Base-by-base conservation (phyloP, 192 early-diverging fungal species). In the Backusella parvicylindrica region DNA sequence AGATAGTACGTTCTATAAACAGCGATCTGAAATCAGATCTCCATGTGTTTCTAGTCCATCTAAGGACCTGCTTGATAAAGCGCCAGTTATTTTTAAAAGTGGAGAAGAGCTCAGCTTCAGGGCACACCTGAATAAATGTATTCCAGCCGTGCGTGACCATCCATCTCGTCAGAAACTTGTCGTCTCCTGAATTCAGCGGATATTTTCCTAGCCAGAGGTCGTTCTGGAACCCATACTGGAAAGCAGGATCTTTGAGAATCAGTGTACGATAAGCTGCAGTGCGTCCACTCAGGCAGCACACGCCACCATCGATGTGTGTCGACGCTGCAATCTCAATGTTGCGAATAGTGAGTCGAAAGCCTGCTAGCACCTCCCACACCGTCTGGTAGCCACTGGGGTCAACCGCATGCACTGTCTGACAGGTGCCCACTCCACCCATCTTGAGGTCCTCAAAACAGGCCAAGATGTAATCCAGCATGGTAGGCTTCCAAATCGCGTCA, bases 1-100 rank as follows among this genome's bases (percentile, higher is more conserved):
- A 89, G 35, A 89, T 81, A 13, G 76, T 70, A 9, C 87, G 71
- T 72, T 89, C 88, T 30, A 79, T 80, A 56, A 89, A 89, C 18
- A 89, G 66, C 18, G 80, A 82, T 26, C 85, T 68, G 69, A 84
- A 83, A 68, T 89, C 88, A 36, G 84, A 86, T 16, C 88, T 63
- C 88, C 88, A 89, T 21, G 88, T 89, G 68, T 89, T 89, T 38
- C 88, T 77, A 8, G 88, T 89, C 88, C 88, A 89, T 23, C 88
- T 76, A n/a, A 89, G 60, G 2, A 89, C 75, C 50, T 89, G 88
- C 50, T 87, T 89, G 41, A 89, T 77, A 38, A 89, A 89, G 16
- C 86, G 76, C 87, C 87, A 89, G 69, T 89, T 89, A 82, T 89
- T 81, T 68, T 89, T 89, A 76, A 89, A 89, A 18, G 88, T 89